Percentiles rank a stretch among this genome's conserved stretches.
Conservation (phyloP, 1,284 basidiomycete genomes). For the Hypsizygus ulmarius region DNA sequence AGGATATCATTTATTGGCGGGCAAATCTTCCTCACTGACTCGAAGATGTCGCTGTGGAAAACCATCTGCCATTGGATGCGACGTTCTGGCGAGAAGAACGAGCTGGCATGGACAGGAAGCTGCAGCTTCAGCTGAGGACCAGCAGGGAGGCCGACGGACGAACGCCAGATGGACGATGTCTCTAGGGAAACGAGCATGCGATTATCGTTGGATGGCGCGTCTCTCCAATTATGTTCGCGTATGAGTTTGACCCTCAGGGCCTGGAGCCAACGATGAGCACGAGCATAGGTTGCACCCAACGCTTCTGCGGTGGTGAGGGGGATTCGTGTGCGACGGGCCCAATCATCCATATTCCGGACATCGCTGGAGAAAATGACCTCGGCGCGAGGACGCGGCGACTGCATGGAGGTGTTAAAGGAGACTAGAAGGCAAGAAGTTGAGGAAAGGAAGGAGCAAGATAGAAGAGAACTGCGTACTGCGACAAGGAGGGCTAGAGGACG, state of each 20-base stretch:
- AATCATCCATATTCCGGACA: slow-evolving; percentile 75
- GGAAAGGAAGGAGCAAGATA: slow-evolving; percentile 10
- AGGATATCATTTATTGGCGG: slow-evolving; percentile 76
- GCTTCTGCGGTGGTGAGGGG: slow-evolving; percentile 78
- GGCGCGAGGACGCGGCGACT: slow-evolving; percentile 37
- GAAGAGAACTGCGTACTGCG: slow-evolving; percentile 2
- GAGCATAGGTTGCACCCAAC: slow-evolving; percentile 72
- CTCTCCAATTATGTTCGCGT: slow-evolving; percentile 65
- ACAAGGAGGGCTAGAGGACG: slow-evolving; percentile 12
- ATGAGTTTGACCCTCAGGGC: slow-evolving; percentile 60
- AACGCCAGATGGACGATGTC: slow-evolving; percentile 72
- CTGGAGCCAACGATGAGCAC: slow-evolving; percentile 71
- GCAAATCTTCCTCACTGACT: slow-evolving; percentile 72
- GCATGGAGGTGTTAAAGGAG: slow-evolving; percentile 30
- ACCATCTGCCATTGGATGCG: slow-evolving; percentile 86
- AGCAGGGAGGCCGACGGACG: slow-evolving; percentile 67
- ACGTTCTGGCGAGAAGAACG: slow-evolving; percentile 79
- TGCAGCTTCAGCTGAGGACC: slow-evolving; percentile 70
- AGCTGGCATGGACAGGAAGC: slow-evolving; percentile 72
- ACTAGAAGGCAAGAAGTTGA: slow-evolving; percentile 1
- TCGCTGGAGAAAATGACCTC: slow-evolving; percentile 75
- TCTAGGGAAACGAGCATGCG: slow-evolving; percentile 77
- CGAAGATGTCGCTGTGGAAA: slow-evolving; percentile 79
- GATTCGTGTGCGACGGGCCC: slow-evolving; percentile 73
- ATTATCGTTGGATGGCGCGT: slow-evolving; percentile 53